Evolutionary conservation across 805 yeast species (phyloP).

Genomic region (Candida vartiovaarae): DNA sequence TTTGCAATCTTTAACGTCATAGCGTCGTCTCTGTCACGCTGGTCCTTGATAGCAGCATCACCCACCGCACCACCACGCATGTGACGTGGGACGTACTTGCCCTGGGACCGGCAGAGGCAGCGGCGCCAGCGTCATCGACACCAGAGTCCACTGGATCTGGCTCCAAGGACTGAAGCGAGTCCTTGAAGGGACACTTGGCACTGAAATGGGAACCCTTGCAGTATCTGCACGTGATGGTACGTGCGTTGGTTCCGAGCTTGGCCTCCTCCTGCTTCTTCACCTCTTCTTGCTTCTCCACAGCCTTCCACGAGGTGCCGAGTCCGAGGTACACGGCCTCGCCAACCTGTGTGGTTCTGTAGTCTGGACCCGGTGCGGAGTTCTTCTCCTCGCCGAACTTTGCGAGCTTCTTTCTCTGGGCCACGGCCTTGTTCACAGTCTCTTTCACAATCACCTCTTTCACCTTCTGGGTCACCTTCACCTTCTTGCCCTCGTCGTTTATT

Average conservation of each 20-base stretch:
- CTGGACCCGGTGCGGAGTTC: conserved; percentile 75
- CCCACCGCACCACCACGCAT: conserved; percentile 35
- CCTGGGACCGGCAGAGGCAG: conserved; percentile 35
- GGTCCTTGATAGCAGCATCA: conserved; percentile 28
- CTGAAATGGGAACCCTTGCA: conserved; percentile 96
- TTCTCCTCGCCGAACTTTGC: conserved; percentile 78
- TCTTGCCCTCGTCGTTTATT: conserved; percentile 70
- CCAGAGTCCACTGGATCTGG: conserved; percentile 27
- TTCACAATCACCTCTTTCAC: conserved; percentile 69
- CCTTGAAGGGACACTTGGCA: conserved; percentile 92
- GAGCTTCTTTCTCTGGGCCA: conserved; percentile 90
- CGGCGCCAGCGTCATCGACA: conserved; percentile 31
- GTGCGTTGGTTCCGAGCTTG: conserved; percentile 38
- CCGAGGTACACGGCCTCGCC: conserved; percentile 79
- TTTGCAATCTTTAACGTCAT: conserved; percentile 87
- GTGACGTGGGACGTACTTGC: conserved; percentile 59
- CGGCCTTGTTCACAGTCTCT: conserved; percentile 76
- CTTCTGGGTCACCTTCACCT: conserved; percentile 80
- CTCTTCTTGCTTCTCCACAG: conserved; percentile 66
- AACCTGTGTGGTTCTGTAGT: conserved; percentile 76
- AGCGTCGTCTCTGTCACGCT: conserved; percentile 72
- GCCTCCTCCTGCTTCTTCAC: conserved; percentile 40
- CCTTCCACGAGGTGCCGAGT: conserved; percentile 72
- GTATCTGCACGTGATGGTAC: conserved; percentile 65
- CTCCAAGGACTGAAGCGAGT: conserved; percentile 50